Base-by-base conservation (phyloP, 2,329 filamentous ascomycete genomes). In the Trichophyton simii region DNA sequence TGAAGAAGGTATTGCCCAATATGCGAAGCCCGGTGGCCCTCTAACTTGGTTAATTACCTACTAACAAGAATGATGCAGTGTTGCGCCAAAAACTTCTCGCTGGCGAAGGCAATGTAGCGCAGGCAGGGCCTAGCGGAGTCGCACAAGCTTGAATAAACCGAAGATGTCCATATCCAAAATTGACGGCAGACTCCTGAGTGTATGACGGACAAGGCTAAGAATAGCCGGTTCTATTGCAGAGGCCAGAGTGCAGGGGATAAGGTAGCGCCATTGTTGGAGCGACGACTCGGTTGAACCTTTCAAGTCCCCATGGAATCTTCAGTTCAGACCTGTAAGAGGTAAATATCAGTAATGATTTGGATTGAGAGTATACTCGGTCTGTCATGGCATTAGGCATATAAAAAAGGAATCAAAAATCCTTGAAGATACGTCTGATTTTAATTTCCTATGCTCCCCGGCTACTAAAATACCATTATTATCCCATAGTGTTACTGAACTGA, bases 1-100 rank as follows among this genome's bases (percentile, higher is more conserved):
- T 22, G 94, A 99, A 77, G 92, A 97, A 77, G 89, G 89, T 87
- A 77, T 74, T 22, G 76, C 72, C 65, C 34, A 13, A 5, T 7
- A 28, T 25, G 8, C 46, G 8, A 28, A 2, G 22, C 9, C 54
- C 8, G 6, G 6, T 11, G 57, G 34, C 31, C 11, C n/a, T 25
- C 20, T 54, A 44, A 9, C 31, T 36, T 18, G 44, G 6, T 1
- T 11, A 34, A 60, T 38, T 11, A 60, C 31, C 28, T 42, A 44
- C 44, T n/a, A n/a, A 46, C 41, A 22, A 22, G 2, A 25, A 28
- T 34, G 15, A 55, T 54, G 46, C 66, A 80, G 79, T 80, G 42
- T 69, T 82, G 67, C 74, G 80, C 64, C 77, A 80, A 68, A 82
- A 81, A 68, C 75, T 82, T 64, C 72, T 82, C 42, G 75, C 69